Evolutionary conservation across 805 yeast genomes (phyloP).

Genomic region (Candida andamanensis): DNA sequence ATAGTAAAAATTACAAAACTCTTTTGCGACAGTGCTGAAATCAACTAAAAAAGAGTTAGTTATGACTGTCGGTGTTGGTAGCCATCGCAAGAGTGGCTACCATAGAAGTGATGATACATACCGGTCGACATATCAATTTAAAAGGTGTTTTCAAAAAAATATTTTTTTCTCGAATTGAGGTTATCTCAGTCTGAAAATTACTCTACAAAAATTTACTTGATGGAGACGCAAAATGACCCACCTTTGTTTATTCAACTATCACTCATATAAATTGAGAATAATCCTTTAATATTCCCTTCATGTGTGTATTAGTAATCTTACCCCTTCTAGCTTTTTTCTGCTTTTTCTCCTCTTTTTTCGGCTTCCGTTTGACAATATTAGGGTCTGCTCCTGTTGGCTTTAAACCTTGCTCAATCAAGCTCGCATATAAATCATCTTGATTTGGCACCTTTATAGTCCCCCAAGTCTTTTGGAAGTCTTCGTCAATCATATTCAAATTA

Average conservation of each 20-base stretch:
- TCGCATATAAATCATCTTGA: constrained; percentile 72
- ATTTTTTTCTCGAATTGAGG: no score
- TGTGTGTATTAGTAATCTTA: constrained; percentile 91
- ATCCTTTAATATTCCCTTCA: constrained; percentile 93
- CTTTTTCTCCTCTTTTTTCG: constrained; percentile 57
- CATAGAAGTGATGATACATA: no score
- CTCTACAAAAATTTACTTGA: neutral
- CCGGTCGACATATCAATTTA: no score
- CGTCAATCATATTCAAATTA: constrained; percentile 64
- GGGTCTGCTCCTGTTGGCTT: constrained; percentile 99
- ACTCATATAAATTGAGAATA: constrained; percentile 40
- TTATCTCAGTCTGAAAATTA: no score
- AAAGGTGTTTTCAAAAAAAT: no score
- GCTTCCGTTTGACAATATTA: constrained; percentile 71
- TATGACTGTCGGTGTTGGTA: no score
- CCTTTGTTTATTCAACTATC: no score
- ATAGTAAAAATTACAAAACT: constrained; percentile 92
- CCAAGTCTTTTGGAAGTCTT: constrained; percentile 84
- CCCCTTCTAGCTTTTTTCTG: constrained; percentile 90
- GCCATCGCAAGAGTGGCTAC: no score
- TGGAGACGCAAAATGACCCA: no score
- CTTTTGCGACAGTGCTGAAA: constrained; percentile 50
- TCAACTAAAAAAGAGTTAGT: constrained; percentile 29
- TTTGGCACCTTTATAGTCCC: constrained; percentile 71
- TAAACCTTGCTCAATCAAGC: constrained; percentile 75